A percentile compares a stretch with the other conserved stretches of the same genome.
Evolutionary conservation across 73 alveolate genomes (phyloP).

Genomic region (Tetrahymena malaccensis): DNA sequence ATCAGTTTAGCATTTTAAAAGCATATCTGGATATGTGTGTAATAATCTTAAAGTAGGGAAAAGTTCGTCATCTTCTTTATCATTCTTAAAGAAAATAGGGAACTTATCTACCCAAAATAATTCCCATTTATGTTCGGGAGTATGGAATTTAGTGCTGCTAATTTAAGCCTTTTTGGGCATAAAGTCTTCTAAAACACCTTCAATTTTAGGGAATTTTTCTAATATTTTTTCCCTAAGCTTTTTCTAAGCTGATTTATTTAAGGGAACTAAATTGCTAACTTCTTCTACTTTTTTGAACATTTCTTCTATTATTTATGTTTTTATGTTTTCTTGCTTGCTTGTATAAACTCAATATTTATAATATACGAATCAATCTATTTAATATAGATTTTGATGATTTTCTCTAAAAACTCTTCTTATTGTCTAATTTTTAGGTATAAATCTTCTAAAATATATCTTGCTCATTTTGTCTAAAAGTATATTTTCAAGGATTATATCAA

Average conservation of each 20-base stretch:
- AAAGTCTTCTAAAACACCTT: conserved; percentile 15
- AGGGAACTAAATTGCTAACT: conserved; percentile 24
- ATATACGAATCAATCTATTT: not conserved
- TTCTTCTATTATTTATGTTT: not conserved
- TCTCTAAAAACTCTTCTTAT: not conserved
- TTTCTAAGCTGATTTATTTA: conserved; percentile 19
- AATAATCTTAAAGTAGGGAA: conserved; percentile 73
- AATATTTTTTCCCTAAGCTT: conserved; percentile 10
- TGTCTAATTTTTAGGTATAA: not conserved
- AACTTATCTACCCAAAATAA: conserved; percentile 54
- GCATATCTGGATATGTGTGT: conserved; percentile 79
- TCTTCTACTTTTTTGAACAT: conserved; percentile 44
- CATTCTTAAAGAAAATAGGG: conserved; percentile 57
- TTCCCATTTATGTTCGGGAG: conserved; percentile 29
- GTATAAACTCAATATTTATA: not conserved
- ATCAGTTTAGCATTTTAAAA: conserved; percentile 73
- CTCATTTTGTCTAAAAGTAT: not conserved
- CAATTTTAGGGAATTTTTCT: conserved; percentile 7
- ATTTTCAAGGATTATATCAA: no score
- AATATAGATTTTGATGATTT: not conserved
- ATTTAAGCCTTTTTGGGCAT: conserved; percentile 27
- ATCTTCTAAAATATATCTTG: not conserved
- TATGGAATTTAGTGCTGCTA: not conserved
- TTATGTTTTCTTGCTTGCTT: not conserved
- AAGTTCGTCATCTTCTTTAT: conserved; percentile 70